Percentiles rank a stretch among this genome's conserved stretches.
Conservation (phyloP, 2,329 filamentous ascomycete genomes). For the Zalaria sp. region DNA sequence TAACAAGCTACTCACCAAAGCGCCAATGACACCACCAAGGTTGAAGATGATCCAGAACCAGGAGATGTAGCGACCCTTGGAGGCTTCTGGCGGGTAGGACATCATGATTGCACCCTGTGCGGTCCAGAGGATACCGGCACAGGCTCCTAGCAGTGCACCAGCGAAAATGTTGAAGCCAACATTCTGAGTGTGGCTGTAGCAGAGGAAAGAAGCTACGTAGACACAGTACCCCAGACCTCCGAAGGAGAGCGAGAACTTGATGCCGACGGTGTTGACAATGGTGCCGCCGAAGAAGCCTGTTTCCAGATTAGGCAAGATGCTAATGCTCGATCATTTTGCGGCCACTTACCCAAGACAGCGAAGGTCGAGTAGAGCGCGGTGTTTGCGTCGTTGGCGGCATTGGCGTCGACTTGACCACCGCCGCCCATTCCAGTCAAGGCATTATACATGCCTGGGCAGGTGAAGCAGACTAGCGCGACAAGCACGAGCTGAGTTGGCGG, state of each 20-base stretch:
- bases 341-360: constrained; percentile 35
- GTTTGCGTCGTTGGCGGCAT: constrained; percentile 48
- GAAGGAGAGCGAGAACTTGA: constrained; percentile 52
- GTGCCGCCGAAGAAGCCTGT: constrained; percentile 49
- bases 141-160: constrained; percentile 62
- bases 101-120: constrained; percentile 82
- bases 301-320: too few species aligned
- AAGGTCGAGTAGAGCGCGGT: constrained; percentile 62
- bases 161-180: constrained; percentile 62
- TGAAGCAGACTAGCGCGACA: constrained; percentile 38
- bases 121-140: constrained; percentile 68
- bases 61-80: constrained; percentile 79
- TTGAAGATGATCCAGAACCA: constrained; percentile 97
- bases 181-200: constrained; percentile 54
- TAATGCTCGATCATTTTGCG: too few species aligned
- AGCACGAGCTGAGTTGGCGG: constrained; percentile 34
- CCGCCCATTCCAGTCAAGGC: constrained; percentile 37
- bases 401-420: constrained; percentile 31
- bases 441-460: constrained; percentile 41
- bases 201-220: constrained; percentile 57
- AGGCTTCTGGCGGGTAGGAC: constrained; percentile 67
- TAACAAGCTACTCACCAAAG: constrained; percentile 35
- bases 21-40: constrained; percentile 75
- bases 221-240: constrained; percentile 66
- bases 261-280: constrained; percentile 62